Conservation (phyloP, 176 grass and related monocot species). For the Oryza punctata region DNA sequence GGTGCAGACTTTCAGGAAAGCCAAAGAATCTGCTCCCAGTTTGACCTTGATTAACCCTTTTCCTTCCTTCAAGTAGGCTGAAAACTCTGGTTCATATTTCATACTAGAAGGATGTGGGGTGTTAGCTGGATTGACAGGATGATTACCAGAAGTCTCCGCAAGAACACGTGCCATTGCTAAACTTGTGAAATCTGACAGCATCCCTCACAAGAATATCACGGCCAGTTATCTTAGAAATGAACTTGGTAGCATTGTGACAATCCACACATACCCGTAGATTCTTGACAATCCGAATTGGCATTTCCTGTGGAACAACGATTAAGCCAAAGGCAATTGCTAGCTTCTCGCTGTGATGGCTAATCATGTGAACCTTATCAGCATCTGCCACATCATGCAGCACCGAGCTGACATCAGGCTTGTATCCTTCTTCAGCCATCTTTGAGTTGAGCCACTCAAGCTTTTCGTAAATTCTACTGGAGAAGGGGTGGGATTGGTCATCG, state of each 20-base stretch:
- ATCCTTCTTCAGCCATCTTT: constrained; percentile 66
- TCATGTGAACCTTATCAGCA: constrained; percentile 66
- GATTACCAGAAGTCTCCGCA: constrained; percentile 77
- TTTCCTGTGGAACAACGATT: constrained; percentile 58
- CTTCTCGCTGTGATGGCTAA: constrained; percentile 72
- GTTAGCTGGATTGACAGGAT: neutral
- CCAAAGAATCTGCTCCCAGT: neutral
- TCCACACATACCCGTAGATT: constrained; percentile 64
- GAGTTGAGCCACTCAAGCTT: constrained; percentile 55
- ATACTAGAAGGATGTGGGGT: neutral
- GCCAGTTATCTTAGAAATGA: constrained; percentile 62
- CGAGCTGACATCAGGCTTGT: constrained; percentile 65
- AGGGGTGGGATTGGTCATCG: constrained; percentile 66
- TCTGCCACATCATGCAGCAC: constrained; percentile 64
- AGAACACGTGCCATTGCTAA: constrained; percentile 61
- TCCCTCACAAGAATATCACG: constrained; percentile 75
- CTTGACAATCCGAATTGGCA: constrained; percentile 68
- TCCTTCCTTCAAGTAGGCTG: neutral
- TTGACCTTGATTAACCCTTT: neutral
- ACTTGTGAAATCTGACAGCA: constrained; percentile 69
- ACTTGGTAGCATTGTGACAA: constrained; percentile 78
- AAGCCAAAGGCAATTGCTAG: constrained; percentile 76
- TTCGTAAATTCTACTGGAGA: constrained; percentile 57
- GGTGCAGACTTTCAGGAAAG: neutral
- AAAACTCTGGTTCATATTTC: constrained; percentile 11